phyloP scores from a whole-genome alignment of 2,329 filamentous ascomycete genomes.

The Leptographium procerum region DNA sequence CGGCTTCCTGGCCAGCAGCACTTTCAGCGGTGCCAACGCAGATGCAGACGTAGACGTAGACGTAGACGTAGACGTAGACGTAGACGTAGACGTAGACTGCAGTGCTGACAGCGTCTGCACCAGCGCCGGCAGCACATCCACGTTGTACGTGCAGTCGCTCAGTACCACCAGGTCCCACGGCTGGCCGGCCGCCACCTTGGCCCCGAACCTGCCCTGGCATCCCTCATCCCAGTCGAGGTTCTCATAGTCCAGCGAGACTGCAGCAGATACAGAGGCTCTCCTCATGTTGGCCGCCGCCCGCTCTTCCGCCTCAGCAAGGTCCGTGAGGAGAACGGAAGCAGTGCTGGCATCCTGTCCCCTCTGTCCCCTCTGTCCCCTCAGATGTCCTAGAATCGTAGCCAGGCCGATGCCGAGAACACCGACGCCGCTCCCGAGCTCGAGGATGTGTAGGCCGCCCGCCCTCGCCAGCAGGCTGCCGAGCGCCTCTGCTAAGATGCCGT shows the following conservation, averaged over 20 bases:
- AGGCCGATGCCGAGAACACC: slow-evolving; percentile 43
- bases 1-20: slow-evolving; percentile 45
- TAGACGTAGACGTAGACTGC: slow-evolving; percentile 21
- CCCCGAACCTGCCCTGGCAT: slow-evolving; percentile 30
- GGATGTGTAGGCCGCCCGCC: slow-evolving; percentile 24
- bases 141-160: slow-evolving; percentile 52
- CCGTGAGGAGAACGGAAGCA: slow-evolving; percentile 31
- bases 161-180: slow-evolving; percentile 43
- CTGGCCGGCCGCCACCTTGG: slow-evolving; percentile 21
- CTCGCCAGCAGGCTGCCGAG: slow-evolving; percentile 13
- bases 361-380: neutral
- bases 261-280: neutral
- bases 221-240: slow-evolving; percentile 47
- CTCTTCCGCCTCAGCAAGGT: slow-evolving; percentile 41
- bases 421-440: slow-evolving; percentile 47
- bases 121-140: slow-evolving; percentile 41
- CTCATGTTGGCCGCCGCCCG: slow-evolving; percentile 36
- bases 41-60: slow-evolving; percentile 9
- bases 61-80: slow-evolving; percentile 7
- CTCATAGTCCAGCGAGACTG: slow-evolving; percentile 34
- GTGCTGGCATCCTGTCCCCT: no score
- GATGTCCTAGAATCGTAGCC: slow-evolving; percentile 16
- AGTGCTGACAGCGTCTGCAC: slow-evolving; percentile 41
- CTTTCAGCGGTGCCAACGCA: slow-evolving; percentile 17
- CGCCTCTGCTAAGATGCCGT: neutral